Evolutionary conservation across 164 flowering plant species (phyloP).

Genomic region (Pachysandra terminalis): DNA sequence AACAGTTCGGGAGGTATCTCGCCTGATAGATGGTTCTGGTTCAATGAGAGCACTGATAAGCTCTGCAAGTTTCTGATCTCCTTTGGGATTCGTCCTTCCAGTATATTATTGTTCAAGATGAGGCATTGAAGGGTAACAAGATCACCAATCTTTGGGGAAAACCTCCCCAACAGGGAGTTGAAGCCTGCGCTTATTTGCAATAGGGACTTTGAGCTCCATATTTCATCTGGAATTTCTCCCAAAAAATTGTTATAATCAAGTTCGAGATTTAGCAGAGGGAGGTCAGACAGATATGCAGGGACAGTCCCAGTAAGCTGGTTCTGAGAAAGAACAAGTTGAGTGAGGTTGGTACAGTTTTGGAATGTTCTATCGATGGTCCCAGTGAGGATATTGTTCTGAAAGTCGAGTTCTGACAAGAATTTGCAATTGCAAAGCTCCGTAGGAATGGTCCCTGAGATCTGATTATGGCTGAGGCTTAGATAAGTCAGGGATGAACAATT

Average conservation of each 20-base stretch:
- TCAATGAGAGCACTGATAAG: slow-evolving; percentile 11
- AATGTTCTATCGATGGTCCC: slow-evolving; percentile 8
- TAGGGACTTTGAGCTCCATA: slow-evolving; percentile 16
- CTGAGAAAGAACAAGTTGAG: slow-evolving; percentile 10
- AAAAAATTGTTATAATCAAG: slow-evolving; percentile 14
- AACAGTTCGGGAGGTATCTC: slow-evolving; percentile 12
- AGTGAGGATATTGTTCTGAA: slow-evolving; percentile 16
- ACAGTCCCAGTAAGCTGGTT: slow-evolving; percentile 16
- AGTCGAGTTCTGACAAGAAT: slow-evolving; percentile 12
- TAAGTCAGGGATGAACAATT: slow-evolving; percentile 14
- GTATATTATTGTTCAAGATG: slow-evolving; percentile 10
- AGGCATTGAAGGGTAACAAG: slow-evolving; percentile 16
- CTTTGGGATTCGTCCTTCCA: slow-evolving; percentile 16
- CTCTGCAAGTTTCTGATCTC: slow-evolving; percentile 8
- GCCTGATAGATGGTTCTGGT: slow-evolving; percentile 12
- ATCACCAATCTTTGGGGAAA: slow-evolving; percentile 11
- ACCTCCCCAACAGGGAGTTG: slow-evolving; percentile 8
- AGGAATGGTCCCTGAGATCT: slow-evolving; percentile 12
- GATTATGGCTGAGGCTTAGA: slow-evolving; percentile 13
- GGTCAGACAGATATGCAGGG: slow-evolving; percentile 12
- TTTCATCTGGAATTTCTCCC: slow-evolving; percentile 15
- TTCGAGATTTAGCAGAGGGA: slow-evolving; percentile 16
- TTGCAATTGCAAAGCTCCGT: slow-evolving; percentile 11
- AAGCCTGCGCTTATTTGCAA: slow-evolving; percentile 10
- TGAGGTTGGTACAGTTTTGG: slow-evolving; percentile 7